A percentile compares a stretch with the other conserved stretches of the same genome.
Conservation (phyloP, 2,329 filamentous ascomycete species). For the Diaporthe ampelina region DNA sequence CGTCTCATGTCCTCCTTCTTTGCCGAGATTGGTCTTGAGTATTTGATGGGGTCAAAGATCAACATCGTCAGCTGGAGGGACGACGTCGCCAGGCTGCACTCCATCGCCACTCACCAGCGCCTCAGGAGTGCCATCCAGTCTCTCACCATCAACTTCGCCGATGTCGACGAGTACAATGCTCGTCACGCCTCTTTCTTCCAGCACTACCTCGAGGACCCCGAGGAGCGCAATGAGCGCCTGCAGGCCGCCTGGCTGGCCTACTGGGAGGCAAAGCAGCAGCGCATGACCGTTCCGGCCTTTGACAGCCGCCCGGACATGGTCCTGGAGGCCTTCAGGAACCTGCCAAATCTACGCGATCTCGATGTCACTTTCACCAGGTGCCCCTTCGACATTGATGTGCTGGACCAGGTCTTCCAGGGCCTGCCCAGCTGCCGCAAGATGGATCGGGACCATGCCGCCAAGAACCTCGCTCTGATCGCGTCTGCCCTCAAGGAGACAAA, state of each 20-base stretch:
- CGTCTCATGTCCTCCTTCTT: constrained; percentile 56
- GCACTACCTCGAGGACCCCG: constrained; percentile 55
- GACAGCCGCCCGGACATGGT: constrained; percentile 53
- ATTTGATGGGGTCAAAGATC: constrained; percentile 58
- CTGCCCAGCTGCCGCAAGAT: constrained; percentile 56
- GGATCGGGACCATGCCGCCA: constrained; percentile 54
- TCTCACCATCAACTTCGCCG: constrained; percentile 61
- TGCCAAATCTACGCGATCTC: constrained; percentile 57
- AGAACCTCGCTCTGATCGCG: constrained; percentile 56
- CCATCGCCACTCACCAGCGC: constrained; percentile 58
- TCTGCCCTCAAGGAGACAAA: constrained; percentile 54
- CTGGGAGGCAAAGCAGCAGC: constrained; percentile 52
- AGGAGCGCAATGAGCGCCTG: constrained; percentile 53
- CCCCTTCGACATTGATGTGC: constrained; percentile 55
- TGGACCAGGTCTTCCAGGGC: constrained; percentile 54
- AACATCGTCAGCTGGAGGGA: constrained; percentile 59
- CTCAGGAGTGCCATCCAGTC: constrained; percentile 58
- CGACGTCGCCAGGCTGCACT: constrained; percentile 59
- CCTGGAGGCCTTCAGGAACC: constrained; percentile 54
- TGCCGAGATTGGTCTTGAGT: constrained; percentile 59
- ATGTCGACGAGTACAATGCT: constrained; percentile 57
- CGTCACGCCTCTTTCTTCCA: constrained; percentile 53
- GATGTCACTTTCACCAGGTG: constrained; percentile 58
- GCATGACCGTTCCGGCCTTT: constrained; percentile 53
- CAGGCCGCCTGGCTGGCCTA: constrained; percentile 54